Base-by-base conservation (phyloP, 768 basidiomycete species). In the Lactarius evosmus region DNA sequence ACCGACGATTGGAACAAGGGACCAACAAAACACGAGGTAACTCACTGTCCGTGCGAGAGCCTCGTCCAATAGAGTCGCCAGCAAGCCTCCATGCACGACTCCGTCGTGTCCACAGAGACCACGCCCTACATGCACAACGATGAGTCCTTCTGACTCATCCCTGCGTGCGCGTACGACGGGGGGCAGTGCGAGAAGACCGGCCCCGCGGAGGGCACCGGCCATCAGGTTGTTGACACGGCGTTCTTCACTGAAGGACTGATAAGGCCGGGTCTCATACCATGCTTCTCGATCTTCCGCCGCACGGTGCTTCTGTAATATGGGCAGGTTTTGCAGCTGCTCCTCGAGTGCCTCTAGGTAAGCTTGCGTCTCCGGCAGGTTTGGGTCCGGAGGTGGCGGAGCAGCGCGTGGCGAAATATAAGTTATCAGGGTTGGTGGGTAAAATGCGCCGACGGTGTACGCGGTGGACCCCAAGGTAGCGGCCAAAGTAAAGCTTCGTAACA, bases 81-180 rank as follows among this genome's bases (percentile, higher is more conserved):
- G 78, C 63, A 98, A 70, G 1, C 96, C 96, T 0, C 96, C 96
- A 69, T 99, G 96, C 3, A 98, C 78, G 65, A 99, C 94, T 0
- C 96, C 96, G 74, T 96, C 94, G 66, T 96, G 89, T 4, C 92
- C 95, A 71, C 96, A 98, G 57, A 98, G 66, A 2, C 87, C 90
- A 46, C 90, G 77, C 1, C 96, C 96, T 2, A 97, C 78, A 70
- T 98, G 96, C 1, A 95, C 60, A 63, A 97, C 77, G 6, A 85
- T 78, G 30, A 85, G 71, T 11, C 83, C 83, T 75, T 93, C 91
- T 12, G 79, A 80, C 72, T 94, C 91, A 75, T 97, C 93, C 60
- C 77, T 79, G 69, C 79, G 83, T 19, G 84, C 83, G 25, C 95
- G 82, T 12, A 93, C 83, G 3, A 98, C 71, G 3, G 95, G 94